These are phyloP conservation scores for Austroboletus olivaceoglutinosus DNA, from an alignment of 1,284 basidiomycete species.

Conservation along the genomic window DNA sequence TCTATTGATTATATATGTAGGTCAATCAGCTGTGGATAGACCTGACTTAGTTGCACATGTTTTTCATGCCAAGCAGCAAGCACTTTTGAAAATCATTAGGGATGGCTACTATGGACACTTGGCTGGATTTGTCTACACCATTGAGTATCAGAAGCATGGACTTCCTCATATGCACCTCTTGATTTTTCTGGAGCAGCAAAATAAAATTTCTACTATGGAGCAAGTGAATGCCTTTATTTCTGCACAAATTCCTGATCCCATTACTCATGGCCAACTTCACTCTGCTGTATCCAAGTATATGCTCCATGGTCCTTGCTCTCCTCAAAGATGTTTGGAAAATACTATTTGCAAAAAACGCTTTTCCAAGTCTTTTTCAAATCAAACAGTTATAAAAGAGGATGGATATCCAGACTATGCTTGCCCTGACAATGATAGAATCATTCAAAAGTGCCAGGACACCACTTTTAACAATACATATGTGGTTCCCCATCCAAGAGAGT, in stretches of 20 bases:
- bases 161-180: constrained; percentile 32
- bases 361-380: neutral
- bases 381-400: constrained; percentile 11
- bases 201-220: constrained; percentile 3
- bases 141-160: constrained; percentile 15
- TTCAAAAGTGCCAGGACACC: neutral
- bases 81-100: constrained; percentile 30
- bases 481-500: constrained; percentile 6
- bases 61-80: constrained; percentile 43
- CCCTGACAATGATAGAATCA: constrained; percentile 8
- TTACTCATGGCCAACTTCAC: neutral
- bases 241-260: constrained; percentile 6
- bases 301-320: constrained; percentile 12
- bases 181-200: constrained; percentile 8
- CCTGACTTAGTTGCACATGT: constrained; percentile 47
- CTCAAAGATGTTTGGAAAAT: constrained; percentile 7
- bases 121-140: constrained; percentile 14
- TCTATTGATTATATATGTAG: neutral
- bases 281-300: constrained; percentile 9
- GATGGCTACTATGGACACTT: constrained; percentile 10
- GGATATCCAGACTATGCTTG: constrained; percentile 12
- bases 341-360: constrained; percentile 7
- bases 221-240: constrained; percentile 8
- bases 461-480: constrained; percentile 7
- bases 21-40: constrained; percentile 40